These are phyloP conservation scores for Micromonas pusilla DNA, from an alignment of 139 green algal genomes.

Conservation along the genomic window DNA sequence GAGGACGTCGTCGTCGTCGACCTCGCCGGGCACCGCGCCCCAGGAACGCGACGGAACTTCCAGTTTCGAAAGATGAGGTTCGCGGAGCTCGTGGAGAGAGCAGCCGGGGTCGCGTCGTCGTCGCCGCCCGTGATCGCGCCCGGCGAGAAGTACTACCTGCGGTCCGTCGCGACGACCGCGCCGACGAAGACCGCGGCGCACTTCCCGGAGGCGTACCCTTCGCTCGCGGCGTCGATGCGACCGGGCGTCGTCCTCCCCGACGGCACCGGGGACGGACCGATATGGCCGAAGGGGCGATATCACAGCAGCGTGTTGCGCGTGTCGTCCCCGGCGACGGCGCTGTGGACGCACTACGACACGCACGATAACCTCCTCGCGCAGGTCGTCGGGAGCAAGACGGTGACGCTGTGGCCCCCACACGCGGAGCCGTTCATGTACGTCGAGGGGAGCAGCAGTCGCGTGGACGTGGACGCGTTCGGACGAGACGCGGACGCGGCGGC, in stretches of 20 bases:
- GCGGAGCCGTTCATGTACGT: slow-evolving; percentile 25
- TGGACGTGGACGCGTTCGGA: neutral
- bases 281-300: neutral
- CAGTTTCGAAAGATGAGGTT: slow-evolving; percentile 28
- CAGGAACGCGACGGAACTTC: slow-evolving; percentile 22
- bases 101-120: neutral
- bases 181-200: neutral
- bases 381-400: slow-evolving; percentile 16
- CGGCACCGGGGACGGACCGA: neutral
- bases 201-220: slow-evolving; percentile 2
- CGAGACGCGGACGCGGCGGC: neutral
- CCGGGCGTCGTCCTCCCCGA: neutral
- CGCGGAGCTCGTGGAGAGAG: neutral
- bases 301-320: slow-evolving; percentile 28
- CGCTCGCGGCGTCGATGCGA: slow-evolving; percentile 5
- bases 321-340: neutral
- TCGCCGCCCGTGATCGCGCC: slow-evolving; percentile 1
- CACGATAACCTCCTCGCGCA: slow-evolving; percentile 29
- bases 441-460: slow-evolving; percentile 15
- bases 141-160: slow-evolving; percentile 27
- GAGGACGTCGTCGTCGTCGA: slow-evolving; percentile 3
- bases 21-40: slow-evolving; percentile 18
- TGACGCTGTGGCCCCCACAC: slow-evolving; percentile 11
- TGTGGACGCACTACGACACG: slow-evolving; percentile 36
- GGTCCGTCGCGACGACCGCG: slow-evolving; percentile 7